These are phyloP conservation scores for Hortiboletus campestris DNA, from an alignment of 768 basidiomycete genomes.

Conservation along the genomic window DNA sequence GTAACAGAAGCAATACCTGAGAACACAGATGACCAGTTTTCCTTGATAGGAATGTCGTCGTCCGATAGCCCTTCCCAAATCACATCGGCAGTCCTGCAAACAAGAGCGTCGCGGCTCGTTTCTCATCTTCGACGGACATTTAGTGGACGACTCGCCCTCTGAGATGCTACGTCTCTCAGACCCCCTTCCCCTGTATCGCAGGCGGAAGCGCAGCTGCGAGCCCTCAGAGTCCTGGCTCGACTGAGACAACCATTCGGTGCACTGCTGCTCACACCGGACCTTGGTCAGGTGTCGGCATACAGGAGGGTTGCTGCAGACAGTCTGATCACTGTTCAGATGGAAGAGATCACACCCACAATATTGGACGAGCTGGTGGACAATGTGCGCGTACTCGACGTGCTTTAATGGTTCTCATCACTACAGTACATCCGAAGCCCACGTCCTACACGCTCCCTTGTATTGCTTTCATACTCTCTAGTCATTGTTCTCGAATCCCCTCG, in stretches of 20 bases:
- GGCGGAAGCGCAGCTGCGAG: not conserved
- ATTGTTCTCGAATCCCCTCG: too few species aligned
- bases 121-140: not conserved
- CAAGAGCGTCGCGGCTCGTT: not conserved
- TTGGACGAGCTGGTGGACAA: not conserved
- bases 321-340: constrained; percentile 4
- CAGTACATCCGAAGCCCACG: too few species aligned
- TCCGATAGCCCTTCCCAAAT: too few species aligned
- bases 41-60: not conserved
- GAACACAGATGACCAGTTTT: not conserved
- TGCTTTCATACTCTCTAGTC: too few species aligned
- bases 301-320: constrained; percentile 10
- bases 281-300: not conserved
- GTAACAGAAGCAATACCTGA: not conserved
- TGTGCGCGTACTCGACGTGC: not conserved
- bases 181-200: not conserved
- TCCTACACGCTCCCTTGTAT: too few species aligned
- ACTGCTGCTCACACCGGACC: not conserved
- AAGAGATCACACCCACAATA: not conserved
- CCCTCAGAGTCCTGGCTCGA: not conserved
- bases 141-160: not conserved
- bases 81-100: not conserved
- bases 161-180: not conserved
- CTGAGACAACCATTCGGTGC: not conserved
- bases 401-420: not conserved